Evolutionary conservation across 495 filamentous ascomycete species (phyloP).

Genomic region (Podospora bellae-mahoneyi): DNA sequence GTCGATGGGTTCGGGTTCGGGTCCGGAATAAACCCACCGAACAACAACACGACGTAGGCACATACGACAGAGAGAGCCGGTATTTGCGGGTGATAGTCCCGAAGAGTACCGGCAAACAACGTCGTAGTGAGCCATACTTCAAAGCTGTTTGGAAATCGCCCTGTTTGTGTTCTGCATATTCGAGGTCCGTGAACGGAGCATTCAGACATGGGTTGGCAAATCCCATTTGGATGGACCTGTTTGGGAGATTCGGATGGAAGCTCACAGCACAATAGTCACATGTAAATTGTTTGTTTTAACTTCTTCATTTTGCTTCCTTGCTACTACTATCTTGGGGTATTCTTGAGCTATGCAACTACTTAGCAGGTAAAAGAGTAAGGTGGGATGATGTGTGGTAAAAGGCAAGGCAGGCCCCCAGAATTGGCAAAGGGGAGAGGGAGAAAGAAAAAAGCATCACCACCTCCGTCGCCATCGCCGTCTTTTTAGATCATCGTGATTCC

Average conservation of each 20-base stretch:
- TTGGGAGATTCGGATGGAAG: background rate
- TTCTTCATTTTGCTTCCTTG: background rate
- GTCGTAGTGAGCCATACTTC: too few species aligned
- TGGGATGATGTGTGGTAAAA: background rate
- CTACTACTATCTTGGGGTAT: background rate
- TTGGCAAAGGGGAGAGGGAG: background rate
- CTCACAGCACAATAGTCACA: background rate
- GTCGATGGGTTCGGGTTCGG: background rate
- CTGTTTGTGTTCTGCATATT: too few species aligned
- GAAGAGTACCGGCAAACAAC: background rate
- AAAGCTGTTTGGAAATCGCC: too few species aligned
- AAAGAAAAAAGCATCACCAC: slow-evolving; percentile 2
- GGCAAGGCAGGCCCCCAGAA: background rate
- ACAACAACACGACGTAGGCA: background rate
- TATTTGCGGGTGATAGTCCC: background rate
- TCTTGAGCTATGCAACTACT: background rate
- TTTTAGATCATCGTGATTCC: background rate
- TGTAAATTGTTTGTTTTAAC: background rate
- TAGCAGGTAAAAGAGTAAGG: background rate
- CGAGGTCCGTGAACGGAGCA: too few species aligned
- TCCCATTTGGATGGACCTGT: too few species aligned
- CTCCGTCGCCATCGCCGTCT: background rate
- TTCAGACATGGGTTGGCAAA: too few species aligned
- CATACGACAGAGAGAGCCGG: background rate
- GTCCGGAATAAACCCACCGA: background rate